These are phyloP conservation scores for Bothriochloa decipiens DNA, from an alignment of 176 grass and related monocot genomes.

Conservation along the genomic window DNA sequence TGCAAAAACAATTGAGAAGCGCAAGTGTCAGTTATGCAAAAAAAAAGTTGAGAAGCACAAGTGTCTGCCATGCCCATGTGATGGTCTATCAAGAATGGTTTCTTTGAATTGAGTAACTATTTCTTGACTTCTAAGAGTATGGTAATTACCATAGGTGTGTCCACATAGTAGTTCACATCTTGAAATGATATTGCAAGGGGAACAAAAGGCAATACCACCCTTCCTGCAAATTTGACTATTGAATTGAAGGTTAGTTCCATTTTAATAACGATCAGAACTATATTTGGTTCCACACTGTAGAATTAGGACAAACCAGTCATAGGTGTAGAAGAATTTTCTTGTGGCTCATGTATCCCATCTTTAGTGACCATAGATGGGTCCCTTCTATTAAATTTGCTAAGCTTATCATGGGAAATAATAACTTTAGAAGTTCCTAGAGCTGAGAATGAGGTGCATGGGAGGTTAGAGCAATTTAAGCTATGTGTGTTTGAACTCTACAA, in stretches of 20 bases:
- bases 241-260: background rate
- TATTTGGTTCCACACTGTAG: background rate
- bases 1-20: background rate
- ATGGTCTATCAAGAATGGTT: background rate
- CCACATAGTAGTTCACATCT: slow-evolving; percentile 80
- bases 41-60: background rate
- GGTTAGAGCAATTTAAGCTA: background rate
- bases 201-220: slow-evolving; percentile 61
- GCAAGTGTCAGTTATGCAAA: background rate
- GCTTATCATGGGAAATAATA: slow-evolving; percentile 58
- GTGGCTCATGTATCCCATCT: background rate
- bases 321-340: background rate
- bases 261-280: background rate
- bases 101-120: background rate
- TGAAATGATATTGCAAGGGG: slow-evolving; percentile 73
- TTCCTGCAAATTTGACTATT: slow-evolving; percentile 42
- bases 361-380: background rate
- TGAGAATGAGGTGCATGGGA: background rate
- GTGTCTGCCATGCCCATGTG: background rate
- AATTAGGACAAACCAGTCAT: slow-evolving; percentile 45
- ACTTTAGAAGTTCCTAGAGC: slow-evolving; percentile 42
- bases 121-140: background rate
- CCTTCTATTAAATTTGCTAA: background rate
- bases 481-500: background rate
- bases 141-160: slow-evolving; percentile 57